Evolutionary conservation across 2,329 filamentous ascomycete genomes (phyloP).

Genomic region (Penicillium glabrum): DNA sequence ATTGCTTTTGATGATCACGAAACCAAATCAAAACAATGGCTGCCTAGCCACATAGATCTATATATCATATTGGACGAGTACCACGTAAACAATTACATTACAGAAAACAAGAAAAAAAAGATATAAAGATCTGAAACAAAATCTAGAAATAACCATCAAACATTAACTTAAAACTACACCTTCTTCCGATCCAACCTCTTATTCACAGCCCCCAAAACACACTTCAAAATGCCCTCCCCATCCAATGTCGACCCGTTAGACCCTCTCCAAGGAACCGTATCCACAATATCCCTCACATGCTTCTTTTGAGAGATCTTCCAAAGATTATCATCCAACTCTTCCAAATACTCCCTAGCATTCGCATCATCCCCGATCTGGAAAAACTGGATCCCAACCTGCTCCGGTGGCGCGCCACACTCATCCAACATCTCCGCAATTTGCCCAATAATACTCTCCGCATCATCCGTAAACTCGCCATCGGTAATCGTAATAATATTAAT

Average conservation of each 20-base stretch:
- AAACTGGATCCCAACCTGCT: conserved; percentile 92
- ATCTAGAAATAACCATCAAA: conserved; percentile 2
- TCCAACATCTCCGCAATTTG: conserved; percentile 65
- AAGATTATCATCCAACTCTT: conserved; percentile 73
- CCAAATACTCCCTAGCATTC: conserved; percentile 63
- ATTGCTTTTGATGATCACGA: not conserved
- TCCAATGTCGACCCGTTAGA: conserved; percentile 55
- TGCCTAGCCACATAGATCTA: not conserved
- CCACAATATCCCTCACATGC: conserved; percentile 78
- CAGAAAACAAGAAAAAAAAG: too few relatives aligned
- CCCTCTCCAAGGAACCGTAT: conserved; percentile 74
- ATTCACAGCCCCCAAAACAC: conserved; percentile 75
- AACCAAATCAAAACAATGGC: too few relatives aligned
- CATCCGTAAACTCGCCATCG: conserved; percentile 78
- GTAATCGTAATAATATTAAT: conserved; percentile 93
- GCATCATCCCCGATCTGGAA: conserved; percentile 84
- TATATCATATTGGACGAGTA: not conserved
- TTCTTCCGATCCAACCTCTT: conserved; percentile 33
- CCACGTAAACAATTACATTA: too few relatives aligned
- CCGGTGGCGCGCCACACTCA: conserved; percentile 65
- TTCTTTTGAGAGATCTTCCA: conserved; percentile 48
- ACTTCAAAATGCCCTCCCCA: conserved; percentile 74
- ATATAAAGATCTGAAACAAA: not conserved
- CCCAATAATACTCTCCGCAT: conserved; percentile 70
- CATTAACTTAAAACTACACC: not conserved